Evolutionary conservation across 2,329 filamentous ascomycete genomes (phyloP), one percentile per base, ranked within the genome.

Genomic region (Botryotinia calthae): DNA sequence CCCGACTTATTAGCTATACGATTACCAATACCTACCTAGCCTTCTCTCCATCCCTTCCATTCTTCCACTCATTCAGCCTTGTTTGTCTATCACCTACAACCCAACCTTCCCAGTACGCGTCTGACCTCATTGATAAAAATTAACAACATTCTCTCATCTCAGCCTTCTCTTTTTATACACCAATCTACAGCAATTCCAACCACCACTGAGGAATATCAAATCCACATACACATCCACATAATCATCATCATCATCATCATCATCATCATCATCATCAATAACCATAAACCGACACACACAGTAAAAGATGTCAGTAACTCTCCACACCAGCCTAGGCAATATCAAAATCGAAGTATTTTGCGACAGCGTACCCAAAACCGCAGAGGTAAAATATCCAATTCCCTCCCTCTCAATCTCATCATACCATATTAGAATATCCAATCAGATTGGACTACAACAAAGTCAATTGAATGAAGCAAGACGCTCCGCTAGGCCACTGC

Each of bases 261-360:
- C 34, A 37, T 37, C 34, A 4, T 37, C 34, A 7, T 37, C 5
- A 9, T 14, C 12, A 37, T 9, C 31, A 8, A 51, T 37, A n/a
- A n/a, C 6, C 22, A 25, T 48, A 51, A n/a, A 40, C 7, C 25
- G 12, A n/a, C 14, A 28, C 2, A n/a, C n/a, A n/a, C 3, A 48
- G 4, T 12, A 25, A 12, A 46, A 44, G 78, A 79, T 91, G 89
- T 91, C 89, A 20, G 88, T 90, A 75, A 91, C 89, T 18, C 87
- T 99, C 22, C 94, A 98, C 83, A 99, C 96, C 67, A 93, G 90
- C 68, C 87, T 92, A 70, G 96, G 96, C 81, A 91, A 96, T 83
- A 87, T 99, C 81, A 99, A 98, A 84, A 89, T 98, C 79, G 96
- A 98, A 83, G 86, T 99, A 77, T 98, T 98, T 84, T 98, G 95